Conservation (phyloP, 1,284 basidiomycete species). For the Pholiota adiposa region DNA sequence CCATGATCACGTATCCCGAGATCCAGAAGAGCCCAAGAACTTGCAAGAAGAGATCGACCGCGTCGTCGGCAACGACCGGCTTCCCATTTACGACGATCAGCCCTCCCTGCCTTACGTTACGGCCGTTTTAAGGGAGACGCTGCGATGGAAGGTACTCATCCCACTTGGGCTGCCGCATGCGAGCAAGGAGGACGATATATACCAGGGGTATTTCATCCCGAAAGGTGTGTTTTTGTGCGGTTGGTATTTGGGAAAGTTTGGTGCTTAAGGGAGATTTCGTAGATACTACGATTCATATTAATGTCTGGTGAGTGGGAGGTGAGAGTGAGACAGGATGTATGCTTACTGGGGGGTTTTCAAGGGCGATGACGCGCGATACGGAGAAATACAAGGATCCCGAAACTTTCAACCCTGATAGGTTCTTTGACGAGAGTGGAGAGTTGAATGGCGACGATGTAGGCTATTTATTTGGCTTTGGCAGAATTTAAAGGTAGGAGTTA, state of each 20-base stretch:
- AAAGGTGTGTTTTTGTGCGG: conserved; percentile 15
- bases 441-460: conserved; percentile 22
- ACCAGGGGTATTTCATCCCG: conserved; percentile 24
- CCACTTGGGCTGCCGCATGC: conserved; percentile 20
- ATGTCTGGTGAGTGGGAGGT: conserved; percentile 4
- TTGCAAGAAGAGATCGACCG: not conserved
- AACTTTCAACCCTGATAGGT: conserved; percentile 35
- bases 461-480: conserved; percentile 33
- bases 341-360: not conserved
- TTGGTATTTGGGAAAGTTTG: not conserved
- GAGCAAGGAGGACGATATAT: conserved; percentile 20
- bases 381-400: conserved; percentile 30
- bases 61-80: conserved; percentile 7
- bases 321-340: not conserved
- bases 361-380: conserved; percentile 34
- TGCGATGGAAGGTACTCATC: conserved; percentile 22
- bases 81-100: conserved; percentile 36
- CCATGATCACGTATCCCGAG: not conserved
- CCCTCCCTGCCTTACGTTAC: conserved; percentile 31
- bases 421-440: conserved; percentile 24
- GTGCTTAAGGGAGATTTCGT: too few species aligned
- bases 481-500: too few species aligned
- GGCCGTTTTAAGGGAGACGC: conserved; percentile 30
- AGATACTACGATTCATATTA: not conserved
- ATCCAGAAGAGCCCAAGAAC: not conserved